A percentile compares a stretch with the other conserved stretches of the same genome.
Conservation (phyloP, 2,329 filamentous ascomycete genomes). For the Arthrinium puccinioides region DNA sequence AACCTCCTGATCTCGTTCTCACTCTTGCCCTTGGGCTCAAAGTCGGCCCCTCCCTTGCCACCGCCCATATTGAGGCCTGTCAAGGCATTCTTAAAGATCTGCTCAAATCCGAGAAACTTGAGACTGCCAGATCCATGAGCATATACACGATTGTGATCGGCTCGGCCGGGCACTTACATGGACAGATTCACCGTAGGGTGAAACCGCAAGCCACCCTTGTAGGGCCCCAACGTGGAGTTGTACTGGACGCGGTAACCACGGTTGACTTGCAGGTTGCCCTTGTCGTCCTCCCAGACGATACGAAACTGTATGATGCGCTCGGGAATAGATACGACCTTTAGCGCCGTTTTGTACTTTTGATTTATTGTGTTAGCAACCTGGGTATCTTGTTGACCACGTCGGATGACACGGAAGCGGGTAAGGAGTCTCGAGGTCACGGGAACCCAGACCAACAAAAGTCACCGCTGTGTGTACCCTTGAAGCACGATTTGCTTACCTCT, state of each 20-base stretch:
- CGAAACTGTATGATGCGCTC: conserved; percentile 97
- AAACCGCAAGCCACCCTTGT: conserved; percentile 95
- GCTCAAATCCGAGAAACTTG: conserved; percentile 98
- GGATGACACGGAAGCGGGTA: too few relatives aligned
- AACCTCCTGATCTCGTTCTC: conserved; percentile 97
- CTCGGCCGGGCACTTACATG: conserved; percentile 33
- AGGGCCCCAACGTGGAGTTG: conserved; percentile 94
- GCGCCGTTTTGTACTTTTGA: conserved; percentile 85
- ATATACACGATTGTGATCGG: conserved; percentile 12
- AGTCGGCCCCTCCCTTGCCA: conserved; percentile 96
- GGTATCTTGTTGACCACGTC: too few relatives aligned
- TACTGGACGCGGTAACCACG: conserved; percentile 95
- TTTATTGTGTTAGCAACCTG: too few relatives aligned
- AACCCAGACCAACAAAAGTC: too few relatives aligned
- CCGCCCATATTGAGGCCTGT: conserved; percentile 94
- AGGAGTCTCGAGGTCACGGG: too few relatives aligned
- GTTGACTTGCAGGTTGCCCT: conserved; percentile 83
- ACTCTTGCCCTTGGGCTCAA: conserved; percentile 97
- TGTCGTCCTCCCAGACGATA: conserved; percentile 94
- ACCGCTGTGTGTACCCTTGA: too few relatives aligned
- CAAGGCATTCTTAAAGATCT: conserved; percentile 99
- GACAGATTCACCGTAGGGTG: conserved; percentile 81
- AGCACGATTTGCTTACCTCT: too few relatives aligned
- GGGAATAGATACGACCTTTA: conserved; percentile 80
- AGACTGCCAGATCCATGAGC: conserved; percentile 45